A percentile compares a stretch with the other conserved stretches of the same genome.
Evolutionary conservation across 2,329 filamentous ascomycete species (phyloP).

Genomic region (Pyrenophora tritici-repentis): DNA sequence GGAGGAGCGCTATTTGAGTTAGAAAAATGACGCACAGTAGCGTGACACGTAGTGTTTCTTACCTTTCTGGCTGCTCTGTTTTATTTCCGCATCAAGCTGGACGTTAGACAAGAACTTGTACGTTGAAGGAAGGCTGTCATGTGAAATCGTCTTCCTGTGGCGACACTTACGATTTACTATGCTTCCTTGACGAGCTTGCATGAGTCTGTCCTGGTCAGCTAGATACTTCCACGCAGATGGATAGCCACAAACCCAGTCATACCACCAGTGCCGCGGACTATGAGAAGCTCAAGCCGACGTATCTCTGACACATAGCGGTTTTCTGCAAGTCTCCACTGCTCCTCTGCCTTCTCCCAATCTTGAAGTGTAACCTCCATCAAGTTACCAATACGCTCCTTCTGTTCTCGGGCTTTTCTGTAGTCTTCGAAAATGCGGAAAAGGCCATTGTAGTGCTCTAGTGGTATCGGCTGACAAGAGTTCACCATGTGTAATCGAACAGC

Average conservation of each 20-base stretch:
- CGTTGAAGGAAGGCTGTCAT: slow-evolving; percentile 10
- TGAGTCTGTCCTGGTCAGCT: slow-evolving; percentile 34
- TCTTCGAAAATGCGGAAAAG: slow-evolving; percentile 52
- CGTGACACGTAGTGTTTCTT: not conserved
- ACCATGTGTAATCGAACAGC: slow-evolving; percentile 36
- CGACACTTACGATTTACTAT: slow-evolving; percentile 40
- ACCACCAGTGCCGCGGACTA: slow-evolving; percentile 49
- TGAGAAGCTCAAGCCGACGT: slow-evolving; percentile 52
- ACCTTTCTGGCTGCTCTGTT: slow-evolving; percentile 32
- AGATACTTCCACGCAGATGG: not conserved
- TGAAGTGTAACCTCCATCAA: slow-evolving; percentile 35
- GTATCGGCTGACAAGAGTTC: slow-evolving; percentile 29
- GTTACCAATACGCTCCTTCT: slow-evolving; percentile 38
- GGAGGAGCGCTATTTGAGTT: slow-evolving; percentile 26
- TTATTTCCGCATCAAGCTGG: slow-evolving; percentile 35
- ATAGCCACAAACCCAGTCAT: slow-evolving; percentile 40
- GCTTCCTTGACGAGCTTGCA: slow-evolving; percentile 50
- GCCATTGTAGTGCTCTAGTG: slow-evolving; percentile 42
- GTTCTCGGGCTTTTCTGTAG: slow-evolving; percentile 44
- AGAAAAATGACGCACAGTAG: not conserved
- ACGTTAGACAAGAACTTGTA: slow-evolving; percentile 20
- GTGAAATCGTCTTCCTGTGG: slow-evolving; percentile 23
- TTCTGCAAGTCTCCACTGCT: slow-evolving; percentile 41
- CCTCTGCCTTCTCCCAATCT: slow-evolving; percentile 34
- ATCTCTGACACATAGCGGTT: slow-evolving; percentile 49